Evolutionary conservation across 2,329 filamentous ascomycete genomes (phyloP).

Genomic region (Calonectria pseudoturangicola): DNA sequence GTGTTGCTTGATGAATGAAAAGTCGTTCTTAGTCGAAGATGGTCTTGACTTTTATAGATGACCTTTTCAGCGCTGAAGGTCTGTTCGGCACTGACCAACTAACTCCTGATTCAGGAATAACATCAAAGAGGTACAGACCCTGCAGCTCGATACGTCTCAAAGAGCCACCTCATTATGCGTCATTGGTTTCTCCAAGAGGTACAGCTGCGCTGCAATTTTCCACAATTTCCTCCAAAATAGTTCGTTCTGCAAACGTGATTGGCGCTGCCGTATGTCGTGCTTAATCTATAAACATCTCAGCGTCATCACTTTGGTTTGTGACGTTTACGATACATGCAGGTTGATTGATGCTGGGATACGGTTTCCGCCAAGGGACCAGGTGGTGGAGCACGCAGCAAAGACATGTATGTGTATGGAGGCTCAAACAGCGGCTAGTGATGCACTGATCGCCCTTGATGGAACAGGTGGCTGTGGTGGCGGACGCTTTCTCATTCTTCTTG

Average conservation of each 20-base stretch:
- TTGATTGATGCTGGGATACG: slow-evolving; percentile 27
- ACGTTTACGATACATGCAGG: slow-evolving; percentile 50
- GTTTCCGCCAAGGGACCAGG: slow-evolving; percentile 47
- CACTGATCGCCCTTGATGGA: slow-evolving; percentile 41
- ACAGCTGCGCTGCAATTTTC: slow-evolving; percentile 25
- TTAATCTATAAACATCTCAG: slow-evolving; percentile 42
- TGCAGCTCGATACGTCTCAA: slow-evolving; percentile 27
- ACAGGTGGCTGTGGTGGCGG: slow-evolving; percentile 49
- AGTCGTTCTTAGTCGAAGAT: neutral
- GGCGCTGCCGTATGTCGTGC: slow-evolving; percentile 9
- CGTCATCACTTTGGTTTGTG: slow-evolving; percentile 52
- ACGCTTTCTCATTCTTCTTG: slow-evolving; percentile 45
- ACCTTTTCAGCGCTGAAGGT: neutral
- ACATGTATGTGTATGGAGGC: slow-evolving; percentile 41
- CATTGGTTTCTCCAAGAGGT: slow-evolving; percentile 49
- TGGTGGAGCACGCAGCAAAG: slow-evolving; percentile 25
- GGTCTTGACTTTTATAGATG: slow-evolving; percentile 51
- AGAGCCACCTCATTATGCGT: slow-evolving; percentile 51
- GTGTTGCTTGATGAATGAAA: slow-evolving; percentile 36
- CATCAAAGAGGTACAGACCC: slow-evolving; percentile 10
- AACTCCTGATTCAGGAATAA: neutral
- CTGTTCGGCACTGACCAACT: neutral
- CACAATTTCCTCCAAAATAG: slow-evolving; percentile 36
- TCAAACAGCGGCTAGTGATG: slow-evolving; percentile 41
- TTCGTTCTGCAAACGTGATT: slow-evolving; percentile 35